Percentiles rank a stretch among this genome's conserved stretches.
phyloP scores from a whole-genome alignment of 768 basidiomycete species.

The Xerocomus brunneocitrinus region DNA sequence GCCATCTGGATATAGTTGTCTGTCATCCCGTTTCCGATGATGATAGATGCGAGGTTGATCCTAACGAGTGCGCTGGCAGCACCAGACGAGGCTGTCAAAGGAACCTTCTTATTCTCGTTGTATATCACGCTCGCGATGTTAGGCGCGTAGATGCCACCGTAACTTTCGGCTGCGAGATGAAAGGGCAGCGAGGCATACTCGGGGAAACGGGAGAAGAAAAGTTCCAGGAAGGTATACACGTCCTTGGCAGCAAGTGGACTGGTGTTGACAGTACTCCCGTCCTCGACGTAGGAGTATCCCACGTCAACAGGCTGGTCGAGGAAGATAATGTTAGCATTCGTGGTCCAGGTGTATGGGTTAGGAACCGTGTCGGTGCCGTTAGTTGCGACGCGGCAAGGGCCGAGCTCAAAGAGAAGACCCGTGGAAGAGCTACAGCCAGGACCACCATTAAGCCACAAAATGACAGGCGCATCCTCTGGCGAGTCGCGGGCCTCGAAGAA shows the following conservation, averaged over 20 bases:
- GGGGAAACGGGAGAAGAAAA: constrained; percentile 75
- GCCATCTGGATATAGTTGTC: constrained; percentile 81
- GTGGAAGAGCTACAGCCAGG: constrained; percentile 71
- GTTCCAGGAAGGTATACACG: constrained; percentile 79
- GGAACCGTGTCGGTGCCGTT: constrained; percentile 62
- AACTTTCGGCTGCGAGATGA: constrained; percentile 80
- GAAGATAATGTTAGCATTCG: constrained; percentile 56
- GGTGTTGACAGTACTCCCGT: constrained; percentile 68
- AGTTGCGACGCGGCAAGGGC: constrained; percentile 74
- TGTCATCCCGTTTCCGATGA: constrained; percentile 86
- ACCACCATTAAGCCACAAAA: constrained; percentile 89
- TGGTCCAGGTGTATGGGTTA: constrained; percentile 88
- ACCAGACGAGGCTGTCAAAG: constrained; percentile 38
- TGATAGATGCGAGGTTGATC: constrained; percentile 78
- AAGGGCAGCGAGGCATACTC: constrained; percentile 67
- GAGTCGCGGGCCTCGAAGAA: constrained; percentile 82
- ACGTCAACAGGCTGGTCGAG: constrained; percentile 81
- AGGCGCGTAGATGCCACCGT: constrained; percentile 76
- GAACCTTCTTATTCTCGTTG: constrained; percentile 64
- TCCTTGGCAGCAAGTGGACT: constrained; percentile 87
- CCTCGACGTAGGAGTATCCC: constrained; percentile 82
- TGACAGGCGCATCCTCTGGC: constrained; percentile 74
- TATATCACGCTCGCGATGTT: constrained; percentile 82
- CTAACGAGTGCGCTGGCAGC: constrained; percentile 44
- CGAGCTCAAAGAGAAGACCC: constrained; percentile 88